phyloP scores from a whole-genome alignment of 192 early-diverging fungal species.

The Endogone sp. region DNA sequence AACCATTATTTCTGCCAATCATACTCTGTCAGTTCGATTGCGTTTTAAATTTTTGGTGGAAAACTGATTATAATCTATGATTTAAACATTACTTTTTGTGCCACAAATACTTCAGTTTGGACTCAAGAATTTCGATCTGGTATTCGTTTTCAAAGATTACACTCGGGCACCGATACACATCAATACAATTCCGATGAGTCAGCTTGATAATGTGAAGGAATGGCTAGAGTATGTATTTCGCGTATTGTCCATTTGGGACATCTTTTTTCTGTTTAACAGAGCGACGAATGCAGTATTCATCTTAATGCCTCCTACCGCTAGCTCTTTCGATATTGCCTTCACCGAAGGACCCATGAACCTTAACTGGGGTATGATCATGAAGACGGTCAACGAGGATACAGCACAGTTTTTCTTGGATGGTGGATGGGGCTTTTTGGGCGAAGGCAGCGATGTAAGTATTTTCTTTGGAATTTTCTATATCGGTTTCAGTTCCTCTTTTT shows the following conservation, averaged over 20 bases:
- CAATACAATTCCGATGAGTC: conserved; percentile 89
- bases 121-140: conserved; percentile 98
- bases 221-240: conserved; percentile 72
- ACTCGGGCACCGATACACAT: conserved; percentile 85
- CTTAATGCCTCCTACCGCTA: conserved; percentile 18
- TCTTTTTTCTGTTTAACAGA: background rate
- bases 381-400: conserved; percentile 92
- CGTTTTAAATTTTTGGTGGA: background rate
- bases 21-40: background rate
- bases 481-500: no score
- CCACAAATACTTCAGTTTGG: conserved; percentile 72
- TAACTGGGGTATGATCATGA: conserved; percentile 98
- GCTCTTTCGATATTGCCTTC: conserved; percentile 87
- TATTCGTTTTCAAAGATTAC: conserved; percentile 96
- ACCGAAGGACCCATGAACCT: conserved; percentile 93
- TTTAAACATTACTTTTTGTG: background rate
- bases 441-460: conserved; percentile 53
- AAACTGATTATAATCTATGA: background rate
- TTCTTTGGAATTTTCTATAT: no score
- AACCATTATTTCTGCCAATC: no score
- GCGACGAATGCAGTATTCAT: background rate
- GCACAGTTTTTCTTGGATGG: conserved; percentile 87
- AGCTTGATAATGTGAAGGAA: conserved; percentile 92
- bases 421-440: conserved; percentile 88
- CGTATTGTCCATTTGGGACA: background rate